A percentile compares a stretch with the other conserved stretches of the same genome.
These are phyloP conservation scores for Sporisorium exsertum DNA, from an alignment of 1,284 basidiomycete species.

Conservation along the genomic window DNA sequence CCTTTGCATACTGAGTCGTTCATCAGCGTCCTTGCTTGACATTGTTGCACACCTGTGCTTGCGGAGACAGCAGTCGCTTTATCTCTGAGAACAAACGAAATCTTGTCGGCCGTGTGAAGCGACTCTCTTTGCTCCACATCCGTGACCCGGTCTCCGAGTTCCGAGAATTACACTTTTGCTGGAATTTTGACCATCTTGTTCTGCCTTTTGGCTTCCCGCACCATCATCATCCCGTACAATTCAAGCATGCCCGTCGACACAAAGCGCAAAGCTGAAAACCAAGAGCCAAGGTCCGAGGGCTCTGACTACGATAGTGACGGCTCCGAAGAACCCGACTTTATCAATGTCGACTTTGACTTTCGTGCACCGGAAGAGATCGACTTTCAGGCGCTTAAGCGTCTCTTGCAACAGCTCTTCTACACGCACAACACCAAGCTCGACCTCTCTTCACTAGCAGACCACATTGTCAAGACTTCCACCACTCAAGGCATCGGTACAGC, in stretches of 20 bases:
- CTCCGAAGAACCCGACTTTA: slow-evolving; percentile 56
- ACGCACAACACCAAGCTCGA: slow-evolving; percentile 64
- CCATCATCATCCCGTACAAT: neutral
- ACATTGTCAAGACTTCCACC: slow-evolving; percentile 45
- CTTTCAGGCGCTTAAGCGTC: slow-evolving; percentile 62
- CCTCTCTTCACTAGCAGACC: slow-evolving; percentile 52
- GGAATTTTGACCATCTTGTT: slow-evolving; percentile 9
- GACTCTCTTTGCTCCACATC: slow-evolving; percentile 23
- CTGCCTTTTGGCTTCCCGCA: neutral
- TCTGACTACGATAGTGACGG: slow-evolving; percentile 51
- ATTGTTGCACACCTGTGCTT: neutral
- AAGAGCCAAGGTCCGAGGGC: slow-evolving; percentile 39
- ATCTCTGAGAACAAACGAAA: neutral
- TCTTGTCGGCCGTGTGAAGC: slow-evolving; percentile 12
- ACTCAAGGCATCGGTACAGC: slow-evolving; percentile 58
- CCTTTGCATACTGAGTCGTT: too few species aligned
- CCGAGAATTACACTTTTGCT: slow-evolving; percentile 9
- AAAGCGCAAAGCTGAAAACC: slow-evolving; percentile 48
- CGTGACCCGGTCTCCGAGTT: neutral
- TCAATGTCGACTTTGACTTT: slow-evolving; percentile 68
- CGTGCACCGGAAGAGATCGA: slow-evolving; percentile 61
- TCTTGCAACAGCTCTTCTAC: slow-evolving; percentile 66
- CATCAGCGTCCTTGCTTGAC: neutral
- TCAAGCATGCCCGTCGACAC: slow-evolving; percentile 36
- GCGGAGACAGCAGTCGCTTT: neutral